phyloP scores from a whole-genome alignment of 768 basidiomycete species.

The Psilocybe azurescens region DNA sequence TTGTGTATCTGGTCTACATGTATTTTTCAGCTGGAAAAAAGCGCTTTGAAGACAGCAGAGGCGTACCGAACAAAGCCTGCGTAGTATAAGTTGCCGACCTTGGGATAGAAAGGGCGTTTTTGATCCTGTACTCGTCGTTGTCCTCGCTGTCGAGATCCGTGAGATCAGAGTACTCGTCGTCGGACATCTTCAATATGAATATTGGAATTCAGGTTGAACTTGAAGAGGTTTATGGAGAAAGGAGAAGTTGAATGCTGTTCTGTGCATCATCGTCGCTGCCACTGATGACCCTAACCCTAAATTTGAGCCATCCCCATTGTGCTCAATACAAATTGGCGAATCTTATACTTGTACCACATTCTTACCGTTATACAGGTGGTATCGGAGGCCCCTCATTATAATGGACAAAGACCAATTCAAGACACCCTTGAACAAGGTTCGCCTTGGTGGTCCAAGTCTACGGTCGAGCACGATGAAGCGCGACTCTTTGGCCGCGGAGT shows the following conservation, averaged over 20 bases:
- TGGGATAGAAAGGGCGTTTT: conserved; percentile 57
- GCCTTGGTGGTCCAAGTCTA: conserved; percentile 18
- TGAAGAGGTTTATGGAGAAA: neutral
- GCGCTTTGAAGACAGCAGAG: conserved; percentile 23
- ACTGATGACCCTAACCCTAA: conserved; percentile 10
- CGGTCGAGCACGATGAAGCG: conserved; percentile 54
- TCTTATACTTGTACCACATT: too few relatives aligned
- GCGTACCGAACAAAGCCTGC: conserved; percentile 61
- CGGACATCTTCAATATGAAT: conserved; percentile 18
- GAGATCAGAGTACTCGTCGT: conserved; percentile 39
- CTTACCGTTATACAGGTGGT: too few relatives aligned
- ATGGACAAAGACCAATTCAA: conserved; percentile 29
- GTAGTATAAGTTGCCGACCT: conserved; percentile 69
- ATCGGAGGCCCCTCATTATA: neutral
- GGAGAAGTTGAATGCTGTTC: neutral
- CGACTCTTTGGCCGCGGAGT: conserved; percentile 69
- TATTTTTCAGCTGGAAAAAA: conserved; percentile 8
- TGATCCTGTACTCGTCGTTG: conserved; percentile 36
- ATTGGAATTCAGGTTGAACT: neutral
- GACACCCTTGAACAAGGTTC: conserved; percentile 25
- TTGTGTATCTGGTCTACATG: conserved; percentile 65
- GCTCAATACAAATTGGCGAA: neutral
- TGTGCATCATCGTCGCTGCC: too few relatives aligned
- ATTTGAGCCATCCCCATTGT: neutral
- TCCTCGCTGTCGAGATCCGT: conserved; percentile 36